These are phyloP conservation scores for Oryza longistaminata DNA, from an alignment of 176 grass and related monocot species.

Conservation along the genomic window DNA sequence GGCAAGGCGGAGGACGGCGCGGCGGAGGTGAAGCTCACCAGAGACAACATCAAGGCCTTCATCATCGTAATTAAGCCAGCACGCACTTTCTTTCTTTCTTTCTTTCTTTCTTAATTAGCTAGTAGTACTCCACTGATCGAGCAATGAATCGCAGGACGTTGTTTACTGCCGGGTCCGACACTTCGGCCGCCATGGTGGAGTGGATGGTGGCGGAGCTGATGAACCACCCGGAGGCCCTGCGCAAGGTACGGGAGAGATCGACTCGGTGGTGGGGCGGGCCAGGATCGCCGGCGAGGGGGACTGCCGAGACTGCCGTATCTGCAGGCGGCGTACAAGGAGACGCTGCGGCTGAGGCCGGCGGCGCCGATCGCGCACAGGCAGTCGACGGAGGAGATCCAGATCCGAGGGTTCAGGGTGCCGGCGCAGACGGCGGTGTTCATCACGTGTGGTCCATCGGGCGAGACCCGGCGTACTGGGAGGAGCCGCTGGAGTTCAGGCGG, in stretches of 20 bases:
- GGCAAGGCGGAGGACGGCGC: constrained; percentile 44
- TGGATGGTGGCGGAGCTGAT: constrained; percentile 80
- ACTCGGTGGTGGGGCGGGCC: constrained; percentile 44
- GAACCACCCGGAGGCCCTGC: constrained; percentile 52
- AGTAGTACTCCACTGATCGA: too few species aligned
- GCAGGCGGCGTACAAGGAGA: constrained; percentile 69
- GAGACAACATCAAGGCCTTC: constrained; percentile 76
- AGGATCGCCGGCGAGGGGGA: constrained; percentile 61
- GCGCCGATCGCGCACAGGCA: constrained; percentile 48
- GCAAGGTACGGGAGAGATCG: constrained; percentile 47
- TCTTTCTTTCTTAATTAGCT: too few species aligned
- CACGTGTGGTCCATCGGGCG: constrained; percentile 59
- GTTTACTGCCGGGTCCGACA: constrained; percentile 52
- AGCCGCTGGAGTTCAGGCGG: constrained; percentile 59
- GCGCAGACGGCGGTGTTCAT: constrained; percentile 56
- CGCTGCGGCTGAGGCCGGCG: constrained; percentile 52
- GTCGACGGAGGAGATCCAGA: constrained; percentile 37
- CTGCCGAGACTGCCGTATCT: constrained; percentile 67
- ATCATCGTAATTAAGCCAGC: constrained; percentile 46
- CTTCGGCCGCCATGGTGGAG: constrained; percentile 62
- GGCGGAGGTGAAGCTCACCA: constrained; percentile 61
- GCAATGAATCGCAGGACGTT: too few species aligned
- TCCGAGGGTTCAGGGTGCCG: constrained; percentile 41
- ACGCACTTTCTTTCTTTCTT: too few species aligned
- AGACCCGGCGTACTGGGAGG: constrained; percentile 55